phyloP scores from a whole-genome alignment of 1,284 basidiomycete species.

The Boletellus sp. region DNA sequence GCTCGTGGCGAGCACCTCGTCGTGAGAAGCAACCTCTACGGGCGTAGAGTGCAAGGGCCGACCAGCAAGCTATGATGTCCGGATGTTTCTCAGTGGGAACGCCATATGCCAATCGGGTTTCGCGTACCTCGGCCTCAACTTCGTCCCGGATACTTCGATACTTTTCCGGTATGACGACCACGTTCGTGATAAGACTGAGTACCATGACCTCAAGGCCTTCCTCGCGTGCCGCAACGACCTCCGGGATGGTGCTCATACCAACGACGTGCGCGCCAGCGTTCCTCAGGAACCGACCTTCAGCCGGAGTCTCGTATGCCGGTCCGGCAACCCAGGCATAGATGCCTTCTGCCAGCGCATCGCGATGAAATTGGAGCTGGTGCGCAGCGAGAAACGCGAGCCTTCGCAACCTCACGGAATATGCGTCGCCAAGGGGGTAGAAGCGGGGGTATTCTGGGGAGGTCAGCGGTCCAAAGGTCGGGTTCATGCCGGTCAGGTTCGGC shows the following conservation, averaged over 20 bases:
- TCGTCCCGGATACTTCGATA: slow-evolving; percentile 71
- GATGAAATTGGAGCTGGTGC: slow-evolving; percentile 46
- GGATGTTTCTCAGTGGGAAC: neutral
- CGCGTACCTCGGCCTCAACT: slow-evolving; percentile 66
- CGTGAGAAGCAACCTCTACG: slow-evolving; percentile 67
- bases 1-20: slow-evolving; percentile 75
- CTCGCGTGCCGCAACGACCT: slow-evolving; percentile 79
- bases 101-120: neutral
- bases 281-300: slow-evolving; percentile 73
- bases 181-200: slow-evolving; percentile 79
- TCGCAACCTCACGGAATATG: slow-evolving; percentile 70
- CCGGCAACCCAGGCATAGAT: slow-evolving; percentile 85
- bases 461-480: slow-evolving; percentile 72
- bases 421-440: slow-evolving; percentile 77
- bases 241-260: slow-evolving; percentile 88
- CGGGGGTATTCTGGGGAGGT: slow-evolving; percentile 54
- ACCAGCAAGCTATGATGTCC: slow-evolving; percentile 55
- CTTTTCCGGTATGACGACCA: slow-evolving; percentile 70
- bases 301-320: slow-evolving; percentile 82
- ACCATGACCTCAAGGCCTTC: slow-evolving; percentile 73
- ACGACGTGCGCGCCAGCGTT: slow-evolving; percentile 78
- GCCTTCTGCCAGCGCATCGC: slow-evolving; percentile 62
- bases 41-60: slow-evolving; percentile 41
- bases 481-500: slow-evolving; percentile 74
- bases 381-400: slow-evolving; percentile 68